phyloP scores from a whole-genome alignment of 2,329 filamentous ascomycete species.

The Alternaria panax region DNA sequence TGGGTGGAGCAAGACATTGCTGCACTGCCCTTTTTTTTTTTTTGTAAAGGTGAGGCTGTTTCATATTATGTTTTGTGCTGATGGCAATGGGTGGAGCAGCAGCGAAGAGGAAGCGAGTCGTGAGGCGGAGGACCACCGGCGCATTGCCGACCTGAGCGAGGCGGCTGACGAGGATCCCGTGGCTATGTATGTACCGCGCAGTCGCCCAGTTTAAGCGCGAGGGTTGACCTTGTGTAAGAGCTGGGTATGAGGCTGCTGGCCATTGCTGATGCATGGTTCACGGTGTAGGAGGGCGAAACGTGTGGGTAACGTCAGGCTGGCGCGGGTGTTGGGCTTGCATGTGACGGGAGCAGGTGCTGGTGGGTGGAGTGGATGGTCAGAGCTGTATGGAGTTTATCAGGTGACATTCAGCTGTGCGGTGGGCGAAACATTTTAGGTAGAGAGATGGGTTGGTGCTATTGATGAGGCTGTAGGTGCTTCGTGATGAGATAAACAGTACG shows the following conservation, averaged over 20 bases:
- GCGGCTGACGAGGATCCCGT: slow-evolving; percentile 23
- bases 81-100: not conserved
- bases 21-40: slow-evolving; percentile 3
- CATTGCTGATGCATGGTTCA: not conserved
- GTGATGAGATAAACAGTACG: not conserved
- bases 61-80: slow-evolving; percentile 21
- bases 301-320: not conserved
- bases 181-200: slow-evolving; percentile 23
- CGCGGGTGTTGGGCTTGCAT: slow-evolving; percentile 3
- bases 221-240: not conserved
- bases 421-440: not conserved
- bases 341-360: not conserved
- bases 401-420: not conserved
- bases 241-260: not conserved
- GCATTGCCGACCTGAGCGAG: slow-evolving; percentile 7
- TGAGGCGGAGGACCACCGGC: slow-evolving; percentile 5
- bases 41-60: slow-evolving; percentile 14
- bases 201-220: slow-evolving; percentile 11
- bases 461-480: not conserved
- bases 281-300: slow-evolving; percentile 2
- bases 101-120: slow-evolving; percentile 3
- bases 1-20: not conserved
- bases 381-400: not conserved
- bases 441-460: not conserved
- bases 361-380: not conserved